A percentile compares a stretch with the other conserved stretches of the same genome.
Conservation (phyloP, 192 early-diverging fungal species). For the Backusella macrospora region DNA sequence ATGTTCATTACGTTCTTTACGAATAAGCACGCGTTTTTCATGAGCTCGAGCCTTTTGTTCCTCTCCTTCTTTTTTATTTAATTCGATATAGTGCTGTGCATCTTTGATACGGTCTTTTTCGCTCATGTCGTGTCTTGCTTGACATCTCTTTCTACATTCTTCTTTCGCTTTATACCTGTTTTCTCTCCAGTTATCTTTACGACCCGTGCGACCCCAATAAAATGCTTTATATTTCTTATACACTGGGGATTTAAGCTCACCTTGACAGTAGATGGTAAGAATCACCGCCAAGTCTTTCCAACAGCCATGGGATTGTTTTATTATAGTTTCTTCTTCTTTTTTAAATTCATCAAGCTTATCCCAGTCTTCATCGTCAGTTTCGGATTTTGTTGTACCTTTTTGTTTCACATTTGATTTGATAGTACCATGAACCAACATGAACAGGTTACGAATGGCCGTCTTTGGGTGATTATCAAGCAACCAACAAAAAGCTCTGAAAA, state of each 20-base stretch:
- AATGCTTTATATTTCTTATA: background rate
- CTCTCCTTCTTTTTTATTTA: background rate
- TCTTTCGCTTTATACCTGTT: background rate
- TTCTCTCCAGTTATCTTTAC: too few relatives aligned
- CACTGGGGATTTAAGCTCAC: background rate
- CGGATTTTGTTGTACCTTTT: constrained; percentile 12
- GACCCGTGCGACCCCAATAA: background rate
- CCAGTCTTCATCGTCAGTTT: constrained; percentile 18
- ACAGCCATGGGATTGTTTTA: constrained; percentile 44
- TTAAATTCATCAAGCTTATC: background rate
- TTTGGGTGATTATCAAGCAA: constrained; percentile 38
- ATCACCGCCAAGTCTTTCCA: constrained; percentile 48
- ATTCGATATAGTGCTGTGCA: background rate
- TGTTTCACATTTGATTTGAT: background rate
- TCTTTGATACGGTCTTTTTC: background rate
- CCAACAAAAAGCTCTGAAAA: constrained; percentile 40
- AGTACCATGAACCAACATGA: constrained; percentile 28
- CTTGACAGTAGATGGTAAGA: constrained; percentile 35
- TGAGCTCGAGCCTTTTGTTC: background rate
- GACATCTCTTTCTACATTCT: background rate
- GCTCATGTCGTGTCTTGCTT: background rate
- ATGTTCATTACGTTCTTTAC: constrained; percentile 20
- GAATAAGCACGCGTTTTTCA: constrained; percentile 13
- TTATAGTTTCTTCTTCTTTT: background rate
- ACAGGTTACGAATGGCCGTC: constrained; percentile 42